phyloP scores from a whole-genome alignment of 2,329 filamentous ascomycete species.

The Didymella segeticola region DNA sequence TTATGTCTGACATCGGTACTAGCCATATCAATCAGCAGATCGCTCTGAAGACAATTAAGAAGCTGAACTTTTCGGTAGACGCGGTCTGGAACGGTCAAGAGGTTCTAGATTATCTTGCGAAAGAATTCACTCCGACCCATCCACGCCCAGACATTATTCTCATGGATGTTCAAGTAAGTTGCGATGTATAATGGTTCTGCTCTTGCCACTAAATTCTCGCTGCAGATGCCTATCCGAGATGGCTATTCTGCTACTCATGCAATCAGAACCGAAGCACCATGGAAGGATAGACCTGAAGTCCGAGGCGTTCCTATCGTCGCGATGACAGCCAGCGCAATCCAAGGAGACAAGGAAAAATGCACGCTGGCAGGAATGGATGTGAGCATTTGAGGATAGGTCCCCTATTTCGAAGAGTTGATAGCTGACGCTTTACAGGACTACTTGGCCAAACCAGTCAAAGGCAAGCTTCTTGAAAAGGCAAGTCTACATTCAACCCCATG shows the following conservation, averaged over 20 bases:
- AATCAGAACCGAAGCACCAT: slow-evolving; percentile 71
- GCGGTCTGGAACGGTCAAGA: slow-evolving; percentile 82
- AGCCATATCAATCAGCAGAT: slow-evolving; percentile 74
- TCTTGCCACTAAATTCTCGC: slow-evolving; percentile 27
- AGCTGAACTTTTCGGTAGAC: slow-evolving; percentile 73
- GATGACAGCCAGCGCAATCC: slow-evolving; percentile 82
- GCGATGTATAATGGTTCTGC: not conserved
- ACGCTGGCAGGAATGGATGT: slow-evolving; percentile 74
- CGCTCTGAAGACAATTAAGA: slow-evolving; percentile 75
- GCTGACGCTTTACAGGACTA: slow-evolving; percentile 35
- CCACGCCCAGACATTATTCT: slow-evolving; percentile 75
- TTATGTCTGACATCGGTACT: slow-evolving; percentile 8
- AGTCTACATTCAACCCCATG: slow-evolving; percentile 18
- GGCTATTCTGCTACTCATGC: slow-evolving; percentile 79
- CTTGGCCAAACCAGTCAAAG: slow-evolving; percentile 66
- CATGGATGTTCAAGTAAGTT: slow-evolving; percentile 78
- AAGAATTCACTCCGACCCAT: slow-evolving; percentile 59
- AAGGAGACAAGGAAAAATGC: slow-evolving; percentile 78
- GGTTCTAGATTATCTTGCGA: slow-evolving; percentile 72
- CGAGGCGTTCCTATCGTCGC: slow-evolving; percentile 75
- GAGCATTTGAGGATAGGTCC: slow-evolving; percentile 26
- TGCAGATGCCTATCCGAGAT: slow-evolving; percentile 67
- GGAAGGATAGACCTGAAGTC: slow-evolving; percentile 62
- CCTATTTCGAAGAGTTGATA: slow-evolving; percentile 11
- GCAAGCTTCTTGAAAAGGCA: slow-evolving; percentile 67